A percentile compares a stretch with the other conserved stretches of the same genome.
phyloP scores from a whole-genome alignment of 495 filamentous ascomycete genomes.

The Penicillium arizonense region DNA sequence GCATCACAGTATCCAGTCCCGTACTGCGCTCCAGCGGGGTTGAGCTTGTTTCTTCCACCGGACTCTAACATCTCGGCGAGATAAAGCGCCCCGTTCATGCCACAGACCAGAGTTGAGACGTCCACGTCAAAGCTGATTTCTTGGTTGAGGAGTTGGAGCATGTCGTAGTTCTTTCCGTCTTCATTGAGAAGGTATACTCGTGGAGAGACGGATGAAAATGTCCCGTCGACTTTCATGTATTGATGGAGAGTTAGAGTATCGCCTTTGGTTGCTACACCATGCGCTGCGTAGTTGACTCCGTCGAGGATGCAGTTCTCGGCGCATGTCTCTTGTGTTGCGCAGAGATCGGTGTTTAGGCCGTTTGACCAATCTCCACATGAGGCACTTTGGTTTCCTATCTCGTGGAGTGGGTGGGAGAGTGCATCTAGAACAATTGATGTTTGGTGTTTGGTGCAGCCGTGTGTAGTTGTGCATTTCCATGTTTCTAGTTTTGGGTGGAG shows the following conservation, averaged over 20 bases:
- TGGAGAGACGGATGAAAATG: slow-evolving; percentile 43
- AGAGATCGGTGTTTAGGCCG: slow-evolving; percentile 43
- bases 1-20: slow-evolving; percentile 72
- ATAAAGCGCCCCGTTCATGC: slow-evolving; percentile 68
- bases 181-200: slow-evolving; percentile 61
- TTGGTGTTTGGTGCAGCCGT: slow-evolving; percentile 36
- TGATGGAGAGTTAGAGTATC: slow-evolving; percentile 41
- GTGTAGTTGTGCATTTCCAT: slow-evolving; percentile 35
- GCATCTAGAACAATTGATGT: slow-evolving; percentile 42
- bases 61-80: slow-evolving; percentile 59
- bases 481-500: slow-evolving; percentile 34
- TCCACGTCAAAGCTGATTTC: slow-evolving; percentile 67
- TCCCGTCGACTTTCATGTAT: slow-evolving; percentile 29
- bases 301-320: slow-evolving; percentile 52
- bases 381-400: slow-evolving; percentile 22
- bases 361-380: slow-evolving; percentile 30
- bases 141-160: slow-evolving; percentile 55
- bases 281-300: slow-evolving; percentile 44
- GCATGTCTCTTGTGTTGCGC: slow-evolving; percentile 46
- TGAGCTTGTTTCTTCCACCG: slow-evolving; percentile 54
- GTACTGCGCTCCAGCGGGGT: slow-evolving; percentile 61
- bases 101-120: slow-evolving; percentile 57
- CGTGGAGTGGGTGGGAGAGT: slow-evolving; percentile 45
- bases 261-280: slow-evolving; percentile 47
- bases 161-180: slow-evolving; percentile 54